phyloP scores from a whole-genome alignment of 306 rosid genomes.

The Pterocarpus santalinus region DNA sequence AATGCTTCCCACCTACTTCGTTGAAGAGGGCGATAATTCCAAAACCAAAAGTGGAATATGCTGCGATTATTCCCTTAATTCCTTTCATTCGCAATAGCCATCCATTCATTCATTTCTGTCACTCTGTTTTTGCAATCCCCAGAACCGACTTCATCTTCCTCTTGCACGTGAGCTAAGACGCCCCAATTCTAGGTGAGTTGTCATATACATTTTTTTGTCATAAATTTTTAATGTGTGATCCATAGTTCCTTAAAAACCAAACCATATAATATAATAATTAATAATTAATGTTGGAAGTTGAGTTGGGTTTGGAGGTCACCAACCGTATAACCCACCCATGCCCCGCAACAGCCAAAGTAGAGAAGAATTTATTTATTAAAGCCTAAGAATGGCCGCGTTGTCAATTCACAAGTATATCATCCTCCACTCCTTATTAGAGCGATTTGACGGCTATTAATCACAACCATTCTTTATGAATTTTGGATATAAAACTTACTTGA shows the following conservation, averaged over 20 bases:
- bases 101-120: background rate
- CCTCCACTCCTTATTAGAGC: background rate
- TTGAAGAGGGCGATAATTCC: no score
- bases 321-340: background rate
- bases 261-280: no score
- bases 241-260: background rate
- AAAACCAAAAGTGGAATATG: no score
- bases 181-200: background rate
- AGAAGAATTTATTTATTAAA: no score
- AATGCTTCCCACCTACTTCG: no score
- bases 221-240: background rate
- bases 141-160: background rate
- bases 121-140: no score
- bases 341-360: no score
- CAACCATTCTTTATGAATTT: background rate
- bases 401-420: background rate
- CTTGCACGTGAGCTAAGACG: background rate
- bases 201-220: no score
- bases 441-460: background rate
- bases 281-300: background rate
- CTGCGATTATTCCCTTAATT: no score
- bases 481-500: background rate
- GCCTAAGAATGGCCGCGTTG: background rate
- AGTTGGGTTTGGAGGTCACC: background rate
- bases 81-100: no score